phyloP scores from a whole-genome alignment of 805 yeast genomes.

The Wickerhamomyces ciferrii region DNA sequence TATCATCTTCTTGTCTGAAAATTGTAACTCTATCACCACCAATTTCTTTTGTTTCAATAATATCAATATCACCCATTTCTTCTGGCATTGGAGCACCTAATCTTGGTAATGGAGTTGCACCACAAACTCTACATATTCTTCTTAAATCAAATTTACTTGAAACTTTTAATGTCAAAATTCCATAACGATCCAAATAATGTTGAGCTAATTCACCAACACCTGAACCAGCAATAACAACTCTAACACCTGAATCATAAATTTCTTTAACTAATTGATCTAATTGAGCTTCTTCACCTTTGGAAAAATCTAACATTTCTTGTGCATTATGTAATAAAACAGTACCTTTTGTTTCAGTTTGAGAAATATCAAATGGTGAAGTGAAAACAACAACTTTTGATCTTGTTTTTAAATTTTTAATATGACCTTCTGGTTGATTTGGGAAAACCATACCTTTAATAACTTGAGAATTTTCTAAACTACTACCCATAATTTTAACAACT shows the following conservation, averaged over 20 bases:
- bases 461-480: slow-evolving; percentile 63
- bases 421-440: slow-evolving; percentile 96
- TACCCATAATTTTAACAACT: slow-evolving; percentile 96
- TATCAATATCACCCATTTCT: slow-evolving; percentile 84
- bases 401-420: slow-evolving; percentile 53
- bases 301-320: slow-evolving; percentile 91
- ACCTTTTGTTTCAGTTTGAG: slow-evolving; percentile 97
- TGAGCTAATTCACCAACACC: slow-evolving; percentile 89
- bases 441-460: slow-evolving; percentile 98
- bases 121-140: slow-evolving; percentile 92
- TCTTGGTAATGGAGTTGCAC: slow-evolving; percentile 93
- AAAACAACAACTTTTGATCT: slow-evolving; percentile 86
- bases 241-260: slow-evolving; percentile 77
- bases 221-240: slow-evolving; percentile 91
- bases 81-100: slow-evolving; percentile 94
- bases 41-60: slow-evolving; percentile 87
- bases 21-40: slow-evolving; percentile 97
- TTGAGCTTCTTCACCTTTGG: slow-evolving; percentile 94
- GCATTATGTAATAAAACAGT: slow-evolving; percentile 95
- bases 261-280: slow-evolving; percentile 81
- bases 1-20: slow-evolving; percentile 66
- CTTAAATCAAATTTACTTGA: slow-evolving; percentile 93
- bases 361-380: slow-evolving; percentile 91
- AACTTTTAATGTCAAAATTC: slow-evolving; percentile 79
- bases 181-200: slow-evolving; percentile 86